phyloP scores from a whole-genome alignment of 1,284 basidiomycete genomes.

The Microbotryomycetes sp. region DNA sequence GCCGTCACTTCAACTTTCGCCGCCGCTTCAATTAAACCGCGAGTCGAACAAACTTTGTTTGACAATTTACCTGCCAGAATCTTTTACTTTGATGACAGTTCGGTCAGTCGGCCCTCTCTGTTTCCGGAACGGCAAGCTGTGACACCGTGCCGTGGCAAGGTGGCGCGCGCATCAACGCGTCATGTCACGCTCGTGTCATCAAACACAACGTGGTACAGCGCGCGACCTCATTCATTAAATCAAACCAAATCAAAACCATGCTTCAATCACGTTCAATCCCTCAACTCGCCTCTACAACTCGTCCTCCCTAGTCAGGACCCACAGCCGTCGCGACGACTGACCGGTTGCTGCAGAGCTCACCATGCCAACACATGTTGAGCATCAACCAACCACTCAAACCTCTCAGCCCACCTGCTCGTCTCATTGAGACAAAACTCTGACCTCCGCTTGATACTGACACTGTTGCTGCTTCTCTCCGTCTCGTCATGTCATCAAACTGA shows the following conservation, averaged over 20 bases:
- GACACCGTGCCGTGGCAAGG: not conserved
- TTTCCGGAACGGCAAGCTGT: not conserved
- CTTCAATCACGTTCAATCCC: too few species aligned
- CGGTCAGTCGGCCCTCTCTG: conserved; percentile 49
- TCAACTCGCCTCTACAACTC: not conserved
- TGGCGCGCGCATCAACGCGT: not conserved
- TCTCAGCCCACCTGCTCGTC: too few species aligned
- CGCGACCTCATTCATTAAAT: too few species aligned
- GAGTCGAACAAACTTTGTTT: conserved; percentile 46
- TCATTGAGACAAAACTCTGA: too few species aligned
- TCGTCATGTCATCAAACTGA: too few species aligned
- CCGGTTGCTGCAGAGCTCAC: not conserved
- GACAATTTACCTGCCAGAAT: conserved; percentile 70
- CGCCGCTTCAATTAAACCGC: conserved; percentile 34
- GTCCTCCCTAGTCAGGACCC: not conserved
- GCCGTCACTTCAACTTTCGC: not conserved
- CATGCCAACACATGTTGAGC: too few species aligned
- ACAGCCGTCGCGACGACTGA: not conserved
- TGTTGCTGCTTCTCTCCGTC: not conserved
- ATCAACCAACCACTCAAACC: too few species aligned
- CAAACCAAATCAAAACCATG: too few species aligned
- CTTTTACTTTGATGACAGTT: conserved; percentile 88
- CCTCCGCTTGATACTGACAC: conserved; percentile 2
- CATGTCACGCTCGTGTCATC: not conserved
- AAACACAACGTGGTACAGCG: not conserved